Evolutionary conservation across 176 grass and related monocot species (phyloP), one percentile per base, ranked within the genome.

Genomic region (Aegilops sharonensis): DNA sequence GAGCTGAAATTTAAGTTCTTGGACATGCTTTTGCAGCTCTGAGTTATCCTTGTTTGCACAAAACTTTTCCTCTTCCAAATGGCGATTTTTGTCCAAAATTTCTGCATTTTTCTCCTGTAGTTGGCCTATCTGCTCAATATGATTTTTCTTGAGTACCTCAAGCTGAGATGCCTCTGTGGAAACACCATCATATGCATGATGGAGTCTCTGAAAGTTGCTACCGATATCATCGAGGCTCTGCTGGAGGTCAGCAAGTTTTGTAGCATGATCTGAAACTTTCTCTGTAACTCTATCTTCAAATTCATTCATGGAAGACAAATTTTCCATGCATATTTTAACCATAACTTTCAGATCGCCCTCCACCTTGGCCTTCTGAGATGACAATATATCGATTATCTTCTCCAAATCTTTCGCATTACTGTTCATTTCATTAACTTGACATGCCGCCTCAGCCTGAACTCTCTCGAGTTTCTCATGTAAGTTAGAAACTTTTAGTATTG

Each of bases 261-360:
- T 72, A 84, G 90, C 88, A 39, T 92, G 81, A 78, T 79, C 78
- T 36, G 77, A 54, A 85, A 98, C 81, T 91, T 90, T 92, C 6
- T 74, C 37, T 25, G 29, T 81, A 66, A 93, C 64, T 80, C 67
- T 88, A 24, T 92, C 88, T 86, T 95, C 93, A 21, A 93, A 79
- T 8, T 87, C 81, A 24, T 87, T 83, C 85, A 89, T 67, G 17
- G 81, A 87, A 30, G 83, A 54, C 43, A 87, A 64, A 39, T 83
- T 93, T 84, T 78, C 76, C 20, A 29, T 69, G 50, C 85, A 93
- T 85, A 77, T 37, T 42, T 78, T 73, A 60, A 87, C 86, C 66
- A 91, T 85, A 90, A 21, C 72, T 85, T 88, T 93, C 83, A 95
- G 18, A 80, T 90, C 50, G 10, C 90, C 78, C 87, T 95, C 82